phyloP scores from a whole-genome alignment of 805 yeast species.

The Barnettozyma pratensis region DNA sequence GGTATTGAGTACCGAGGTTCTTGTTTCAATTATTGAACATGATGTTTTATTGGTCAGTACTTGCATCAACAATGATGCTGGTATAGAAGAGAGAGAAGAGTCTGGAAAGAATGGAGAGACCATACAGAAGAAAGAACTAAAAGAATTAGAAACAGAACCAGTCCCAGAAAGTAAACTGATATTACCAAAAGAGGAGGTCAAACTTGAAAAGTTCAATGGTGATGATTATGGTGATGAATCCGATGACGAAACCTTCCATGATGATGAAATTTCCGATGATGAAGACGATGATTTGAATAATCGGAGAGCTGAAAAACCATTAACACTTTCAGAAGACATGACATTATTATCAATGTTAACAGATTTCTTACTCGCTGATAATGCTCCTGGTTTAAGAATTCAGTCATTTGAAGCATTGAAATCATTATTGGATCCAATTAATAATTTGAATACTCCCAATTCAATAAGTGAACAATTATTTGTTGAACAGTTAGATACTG shows the following conservation, averaged over 20 bases:
- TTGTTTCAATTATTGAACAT: slow-evolving; percentile 78
- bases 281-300: background rate
- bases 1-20: slow-evolving; percentile 72
- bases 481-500: slow-evolving; percentile 29
- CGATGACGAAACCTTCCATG: background rate
- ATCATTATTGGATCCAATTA: slow-evolving; percentile 53
- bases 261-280: slow-evolving; percentile 2
- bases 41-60: slow-evolving; percentile 57
- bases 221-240: slow-evolving; percentile 4
- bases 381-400: slow-evolving; percentile 65
- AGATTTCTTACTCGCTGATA: slow-evolving; percentile 55
- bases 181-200: slow-evolving; percentile 1
- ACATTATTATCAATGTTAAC: slow-evolving; percentile 51
- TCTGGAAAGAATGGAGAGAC: too few species aligned
- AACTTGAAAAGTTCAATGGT: slow-evolving; percentile 9
- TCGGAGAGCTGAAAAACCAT: background rate
- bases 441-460: slow-evolving; percentile 15
- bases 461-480: slow-evolving; percentile 21
- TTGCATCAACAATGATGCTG: slow-evolving; percentile 1
- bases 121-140: too few species aligned
- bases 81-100: background rate
- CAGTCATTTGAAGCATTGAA: slow-evolving; percentile 84
- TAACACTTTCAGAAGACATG: slow-evolving; percentile 47
- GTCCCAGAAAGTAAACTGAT: background rate
- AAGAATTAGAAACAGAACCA: too few species aligned